These are phyloP conservation scores for Cetradonia linearis DNA, from an alignment of 495 filamentous ascomycete species.

Conservation along the genomic window DNA sequence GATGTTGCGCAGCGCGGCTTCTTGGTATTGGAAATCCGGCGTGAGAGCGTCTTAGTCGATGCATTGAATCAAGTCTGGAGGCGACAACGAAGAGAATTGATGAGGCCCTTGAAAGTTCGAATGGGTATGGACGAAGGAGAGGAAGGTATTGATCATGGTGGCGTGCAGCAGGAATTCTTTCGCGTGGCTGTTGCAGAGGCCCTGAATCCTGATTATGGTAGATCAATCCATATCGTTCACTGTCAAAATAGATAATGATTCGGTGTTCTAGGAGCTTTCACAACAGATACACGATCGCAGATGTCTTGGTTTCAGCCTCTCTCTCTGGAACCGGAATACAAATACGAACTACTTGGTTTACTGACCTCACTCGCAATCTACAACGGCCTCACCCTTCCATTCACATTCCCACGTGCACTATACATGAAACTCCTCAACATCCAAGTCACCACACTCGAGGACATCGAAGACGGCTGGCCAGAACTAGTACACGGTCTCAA, in stretches of 20 bases:
- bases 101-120: conserved; percentile 77
- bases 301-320: conserved; percentile 83
- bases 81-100: conserved; percentile 67
- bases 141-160: conserved; percentile 85
- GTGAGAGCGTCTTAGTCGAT: conserved; percentile 61
- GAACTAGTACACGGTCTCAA: conserved; percentile 63
- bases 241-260: background rate
- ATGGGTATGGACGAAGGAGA: conserved; percentile 73
- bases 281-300: conserved; percentile 57
- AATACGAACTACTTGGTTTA: conserved; percentile 83
- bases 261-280: conserved; percentile 44
- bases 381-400: conserved; percentile 80
- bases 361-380: conserved; percentile 84
- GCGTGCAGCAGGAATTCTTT: conserved; percentile 94
- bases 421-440: conserved; percentile 68
- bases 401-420: conserved; percentile 75
- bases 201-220: conserved; percentile 63
- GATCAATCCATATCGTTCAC: background rate
- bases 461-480: conserved; percentile 83
- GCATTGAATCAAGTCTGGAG: conserved; percentile 83
- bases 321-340: conserved; percentile 71
- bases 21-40: conserved; percentile 63
- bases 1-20: conserved; percentile 57
- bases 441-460: conserved; percentile 53
- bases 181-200: conserved; percentile 67